Percentiles rank a stretch among this genome's conserved stretches.
Evolutionary conservation across 768 basidiomycete species (phyloP).

Genomic region (Lentinula detonsa): DNA sequence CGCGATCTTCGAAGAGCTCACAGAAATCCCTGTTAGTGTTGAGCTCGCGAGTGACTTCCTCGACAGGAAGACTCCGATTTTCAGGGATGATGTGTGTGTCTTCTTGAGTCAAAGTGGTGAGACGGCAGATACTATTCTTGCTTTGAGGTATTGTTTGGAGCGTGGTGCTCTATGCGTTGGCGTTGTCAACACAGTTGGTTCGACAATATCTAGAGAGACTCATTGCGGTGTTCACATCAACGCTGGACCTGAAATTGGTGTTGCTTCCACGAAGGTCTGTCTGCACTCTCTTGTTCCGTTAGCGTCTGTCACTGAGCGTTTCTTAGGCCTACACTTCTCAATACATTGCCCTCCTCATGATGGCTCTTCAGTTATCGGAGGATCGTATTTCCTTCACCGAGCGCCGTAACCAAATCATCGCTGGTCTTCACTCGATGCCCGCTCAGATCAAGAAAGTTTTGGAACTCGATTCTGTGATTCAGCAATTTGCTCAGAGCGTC

Average conservation of each 20-base stretch:
- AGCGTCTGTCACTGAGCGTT: neutral
- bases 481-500: constrained; percentile 79
- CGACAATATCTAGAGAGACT: constrained; percentile 94
- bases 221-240: constrained; percentile 99
- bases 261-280: constrained; percentile 91
- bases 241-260: constrained; percentile 97
- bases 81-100: constrained; percentile 95
- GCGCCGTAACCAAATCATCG: constrained; percentile 90
- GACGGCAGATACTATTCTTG: constrained; percentile 96
- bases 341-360: constrained; percentile 96
- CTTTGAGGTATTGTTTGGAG: constrained; percentile 93
- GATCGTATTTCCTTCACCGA: constrained; percentile 91
- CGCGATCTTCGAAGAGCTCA: constrained; percentile 97
- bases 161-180: constrained; percentile 95
- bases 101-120: constrained; percentile 98
- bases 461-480: constrained; percentile 66
- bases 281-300: neutral
- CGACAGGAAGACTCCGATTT: constrained; percentile 98
- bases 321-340: constrained; percentile 93
- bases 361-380: constrained; percentile 97
- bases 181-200: constrained; percentile 98
- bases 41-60: constrained; percentile 98
- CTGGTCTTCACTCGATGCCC: constrained; percentile 87
- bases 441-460: constrained; percentile 85
- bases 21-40: constrained; percentile 96